A percentile compares a stretch with the other conserved stretches of the same genome.
Evolutionary conservation across 2,329 filamentous ascomycete species (phyloP).

Genomic region (Madurella mycetomatis): DNA sequence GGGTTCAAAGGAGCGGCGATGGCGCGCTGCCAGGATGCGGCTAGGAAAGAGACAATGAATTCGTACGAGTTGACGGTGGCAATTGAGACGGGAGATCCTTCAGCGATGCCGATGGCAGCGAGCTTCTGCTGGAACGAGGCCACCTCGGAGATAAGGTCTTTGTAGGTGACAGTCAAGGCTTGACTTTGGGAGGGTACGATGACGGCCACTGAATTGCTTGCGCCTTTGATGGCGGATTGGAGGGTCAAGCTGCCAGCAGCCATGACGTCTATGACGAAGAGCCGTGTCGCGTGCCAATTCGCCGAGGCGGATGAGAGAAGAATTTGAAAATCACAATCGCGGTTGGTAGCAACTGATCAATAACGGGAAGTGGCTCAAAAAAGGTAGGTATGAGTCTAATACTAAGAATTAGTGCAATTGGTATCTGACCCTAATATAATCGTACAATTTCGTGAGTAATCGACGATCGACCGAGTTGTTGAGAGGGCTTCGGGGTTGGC

Average conservation of each 20-base stretch:
- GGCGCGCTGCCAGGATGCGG: slow-evolving; percentile 76
- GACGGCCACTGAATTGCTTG: slow-evolving; percentile 52
- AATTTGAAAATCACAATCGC: not conserved
- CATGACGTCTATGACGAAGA: slow-evolving; percentile 26
- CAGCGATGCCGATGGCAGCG: slow-evolving; percentile 66
- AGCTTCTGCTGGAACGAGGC: slow-evolving; percentile 71
- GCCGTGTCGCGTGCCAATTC: not conserved
- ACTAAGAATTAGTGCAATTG: too few species aligned
- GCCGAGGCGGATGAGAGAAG: not conserved
- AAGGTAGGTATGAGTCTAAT: too few species aligned
- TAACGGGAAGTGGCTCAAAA: not conserved
- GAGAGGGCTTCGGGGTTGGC: not conserved
- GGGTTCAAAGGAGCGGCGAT: slow-evolving; percentile 85
- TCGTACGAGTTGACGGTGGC: slow-evolving; percentile 81
- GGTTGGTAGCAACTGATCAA: not conserved
- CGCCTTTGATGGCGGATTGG: slow-evolving; percentile 47
- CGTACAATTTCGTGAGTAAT: too few species aligned
- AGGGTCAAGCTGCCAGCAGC: slow-evolving; percentile 37
- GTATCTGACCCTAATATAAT: too few species aligned
- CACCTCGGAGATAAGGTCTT: slow-evolving; percentile 62
- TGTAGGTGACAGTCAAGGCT: slow-evolving; percentile 65
- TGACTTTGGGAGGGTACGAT: slow-evolving; percentile 65
- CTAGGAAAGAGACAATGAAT: slow-evolving; percentile 82
- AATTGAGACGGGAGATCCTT: slow-evolving; percentile 71
- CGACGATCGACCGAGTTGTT: not conserved